phyloP scores from a whole-genome alignment of 2,329 filamentous ascomycete genomes.

The Amylocarpus encephaloides region DNA sequence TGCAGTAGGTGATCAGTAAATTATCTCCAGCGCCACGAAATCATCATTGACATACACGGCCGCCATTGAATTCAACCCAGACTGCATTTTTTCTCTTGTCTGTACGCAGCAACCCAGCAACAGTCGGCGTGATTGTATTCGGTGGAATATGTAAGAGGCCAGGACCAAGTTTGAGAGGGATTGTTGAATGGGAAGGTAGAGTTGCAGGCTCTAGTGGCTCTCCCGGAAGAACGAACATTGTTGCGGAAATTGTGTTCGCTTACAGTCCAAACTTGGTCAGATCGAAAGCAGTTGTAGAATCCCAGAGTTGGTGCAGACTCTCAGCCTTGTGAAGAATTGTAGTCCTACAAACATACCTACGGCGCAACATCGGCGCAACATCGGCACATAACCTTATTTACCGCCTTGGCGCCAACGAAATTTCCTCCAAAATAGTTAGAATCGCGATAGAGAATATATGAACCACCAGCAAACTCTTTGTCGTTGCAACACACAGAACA shows the following conservation, averaged over 20 bases:
- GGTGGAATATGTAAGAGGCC: conserved; percentile 78
- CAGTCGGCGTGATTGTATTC: conserved; percentile 62
- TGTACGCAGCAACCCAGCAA: conserved; percentile 60
- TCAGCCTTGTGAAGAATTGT: conserved; percentile 1
- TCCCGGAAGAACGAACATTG: conserved; percentile 71
- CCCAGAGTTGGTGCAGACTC: too few relatives aligned
- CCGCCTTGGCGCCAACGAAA: too few relatives aligned
- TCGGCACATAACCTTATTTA: neutral
- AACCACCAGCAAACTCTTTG: conserved; percentile 1
- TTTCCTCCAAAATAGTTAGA: too few relatives aligned
- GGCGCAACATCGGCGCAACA: neutral
- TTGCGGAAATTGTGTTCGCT: conserved; percentile 29
- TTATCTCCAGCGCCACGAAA: neutral
- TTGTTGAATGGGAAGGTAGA: conserved; percentile 62
- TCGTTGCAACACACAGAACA: neutral
- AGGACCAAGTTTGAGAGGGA: conserved; percentile 73
- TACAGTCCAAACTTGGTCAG: too few relatives aligned
- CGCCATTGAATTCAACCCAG: conserved; percentile 66
- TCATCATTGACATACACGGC: conserved; percentile 48
- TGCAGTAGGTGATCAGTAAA: conserved; percentile 32
- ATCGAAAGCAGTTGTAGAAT: too few relatives aligned
- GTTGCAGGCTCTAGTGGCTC: conserved; percentile 61
- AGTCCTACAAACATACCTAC: too few relatives aligned
- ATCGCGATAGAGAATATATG: neutral
- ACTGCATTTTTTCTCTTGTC: conserved; percentile 70